phyloP scores from a whole-genome alignment of 2,329 filamentous ascomycete species.

The Sporothrix humicola region DNA sequence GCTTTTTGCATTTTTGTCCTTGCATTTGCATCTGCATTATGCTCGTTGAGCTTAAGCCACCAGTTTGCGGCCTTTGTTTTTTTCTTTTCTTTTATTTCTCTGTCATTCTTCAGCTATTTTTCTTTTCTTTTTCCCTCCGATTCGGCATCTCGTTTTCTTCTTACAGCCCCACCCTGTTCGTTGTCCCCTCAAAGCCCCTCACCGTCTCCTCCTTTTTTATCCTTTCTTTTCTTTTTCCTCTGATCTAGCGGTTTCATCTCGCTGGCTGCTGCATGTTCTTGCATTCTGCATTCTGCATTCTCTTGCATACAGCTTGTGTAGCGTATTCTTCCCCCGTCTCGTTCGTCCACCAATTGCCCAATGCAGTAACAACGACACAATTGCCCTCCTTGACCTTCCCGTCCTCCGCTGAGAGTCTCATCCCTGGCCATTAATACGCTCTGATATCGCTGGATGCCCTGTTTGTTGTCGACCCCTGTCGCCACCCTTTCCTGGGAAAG shows the following conservation, averaged over 20 bases:
- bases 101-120: too few relatives aligned
- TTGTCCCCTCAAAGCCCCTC: neutral
- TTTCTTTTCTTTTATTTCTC: neutral
- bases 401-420: neutral
- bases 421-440: conserved; percentile 10
- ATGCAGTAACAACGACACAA: neutral
- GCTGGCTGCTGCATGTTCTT: neutral
- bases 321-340: too few relatives aligned
- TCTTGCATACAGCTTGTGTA: neutral
- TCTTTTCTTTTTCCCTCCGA: too few relatives aligned
- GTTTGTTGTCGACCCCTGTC: conserved; percentile 13
- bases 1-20: too few relatives aligned
- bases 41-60: conserved; percentile 24
- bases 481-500: neutral
- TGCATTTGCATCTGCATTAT: too few relatives aligned
- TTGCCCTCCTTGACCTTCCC: neutral
- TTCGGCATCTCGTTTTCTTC: too few relatives aligned
- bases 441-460: conserved; percentile 13
- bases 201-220: neutral
- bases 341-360: neutral
- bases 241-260: conserved; percentile 1
- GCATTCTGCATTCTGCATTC: neutral
- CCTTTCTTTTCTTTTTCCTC: neutral
- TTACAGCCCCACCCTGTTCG: too few relatives aligned
- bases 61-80: conserved; percentile 18